Conservation (phyloP, 2,329 filamentous ascomycete species). For the Phyllosticta citriasiana region DNA sequence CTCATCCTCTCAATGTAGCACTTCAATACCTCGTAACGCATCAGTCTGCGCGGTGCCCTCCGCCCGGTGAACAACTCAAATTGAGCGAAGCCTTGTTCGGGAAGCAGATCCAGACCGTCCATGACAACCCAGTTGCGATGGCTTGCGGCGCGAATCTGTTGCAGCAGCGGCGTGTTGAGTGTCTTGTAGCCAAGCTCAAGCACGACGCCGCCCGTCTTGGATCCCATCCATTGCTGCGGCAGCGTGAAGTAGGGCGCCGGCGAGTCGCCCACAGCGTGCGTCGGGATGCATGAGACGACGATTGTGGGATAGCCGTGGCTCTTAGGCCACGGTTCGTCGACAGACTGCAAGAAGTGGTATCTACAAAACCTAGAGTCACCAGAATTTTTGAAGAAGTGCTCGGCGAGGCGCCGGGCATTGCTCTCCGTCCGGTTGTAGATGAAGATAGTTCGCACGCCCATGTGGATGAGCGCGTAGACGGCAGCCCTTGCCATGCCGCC, state of each 20-base stretch:
- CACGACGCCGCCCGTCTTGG: slow-evolving; percentile 64
- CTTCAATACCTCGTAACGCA: slow-evolving; percentile 53
- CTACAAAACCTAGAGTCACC: slow-evolving; percentile 26
- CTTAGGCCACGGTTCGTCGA: slow-evolving; percentile 55
- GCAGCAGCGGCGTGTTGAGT: slow-evolving; percentile 59
- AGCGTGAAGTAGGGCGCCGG: slow-evolving; percentile 61
- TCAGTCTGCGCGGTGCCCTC: slow-evolving; percentile 58
- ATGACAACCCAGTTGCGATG: slow-evolving; percentile 62
- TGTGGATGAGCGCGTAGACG: slow-evolving; percentile 66
- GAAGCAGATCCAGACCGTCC: slow-evolving; percentile 65
- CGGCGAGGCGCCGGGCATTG: slow-evolving; percentile 58
- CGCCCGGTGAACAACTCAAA: slow-evolving; percentile 73
- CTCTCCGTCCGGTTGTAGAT: slow-evolving; percentile 60
- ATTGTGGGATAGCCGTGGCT: slow-evolving; percentile 57
- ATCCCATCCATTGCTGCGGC: slow-evolving; percentile 59
- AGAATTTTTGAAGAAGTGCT: slow-evolving; percentile 52
- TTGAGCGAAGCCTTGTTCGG: slow-evolving; percentile 71
- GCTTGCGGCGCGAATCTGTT: slow-evolving; percentile 53
- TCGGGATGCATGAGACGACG: slow-evolving; percentile 67
- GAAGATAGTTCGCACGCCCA: slow-evolving; percentile 66
- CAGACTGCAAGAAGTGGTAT: slow-evolving; percentile 50
- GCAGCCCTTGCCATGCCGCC: slow-evolving; percentile 70
- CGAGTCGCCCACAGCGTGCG: slow-evolving; percentile 52
- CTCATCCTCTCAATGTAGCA: slow-evolving; percentile 4
- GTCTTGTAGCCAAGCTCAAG: slow-evolving; percentile 66